Evolutionary conservation across 805 yeast genomes (phyloP).

Genomic region (Starmerella geochares): DNA sequence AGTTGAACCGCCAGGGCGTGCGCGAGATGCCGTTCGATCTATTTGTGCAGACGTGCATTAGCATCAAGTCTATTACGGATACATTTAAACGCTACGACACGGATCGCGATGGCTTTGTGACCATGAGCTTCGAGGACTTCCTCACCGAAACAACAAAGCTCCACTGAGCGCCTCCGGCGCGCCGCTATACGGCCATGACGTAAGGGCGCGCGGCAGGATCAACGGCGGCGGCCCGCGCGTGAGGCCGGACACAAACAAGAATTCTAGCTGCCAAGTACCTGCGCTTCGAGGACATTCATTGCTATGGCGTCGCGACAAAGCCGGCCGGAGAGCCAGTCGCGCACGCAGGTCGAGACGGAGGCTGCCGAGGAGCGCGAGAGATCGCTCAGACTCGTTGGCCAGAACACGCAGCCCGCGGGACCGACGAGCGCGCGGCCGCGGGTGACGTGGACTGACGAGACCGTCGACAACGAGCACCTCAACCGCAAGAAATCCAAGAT

Average conservation of each 20-base stretch:
- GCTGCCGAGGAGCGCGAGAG: conserved; percentile 2
- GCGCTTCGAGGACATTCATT: background rate
- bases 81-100: conserved; percentile 66
- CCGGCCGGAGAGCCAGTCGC: background rate
- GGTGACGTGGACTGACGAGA: conserved; percentile 78
- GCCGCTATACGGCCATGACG: conserved; percentile 1
- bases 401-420: background rate
- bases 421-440: conserved; percentile 32
- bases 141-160: conserved; percentile 31
- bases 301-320: background rate
- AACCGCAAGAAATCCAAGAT: conserved; percentile 78
- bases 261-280: background rate
- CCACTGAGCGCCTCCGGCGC: conserved; percentile 15
- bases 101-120: conserved; percentile 52
- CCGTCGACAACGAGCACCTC: conserved; percentile 82
- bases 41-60: conserved; percentile 70
- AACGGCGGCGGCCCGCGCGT: background rate
- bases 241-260: background rate
- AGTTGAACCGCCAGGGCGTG: conserved; percentile 27
- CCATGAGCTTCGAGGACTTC: conserved; percentile 34
- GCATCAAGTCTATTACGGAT: conserved; percentile 66
- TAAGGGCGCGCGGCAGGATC: too few relatives aligned
- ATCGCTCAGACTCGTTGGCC: conserved; percentile 2
- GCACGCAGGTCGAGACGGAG: background rate
- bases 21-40: conserved; percentile 57